Evolutionary conservation across 2,329 filamentous ascomycete genomes (phyloP).

Genomic region (Coniochaeta ligniaria): DNA sequence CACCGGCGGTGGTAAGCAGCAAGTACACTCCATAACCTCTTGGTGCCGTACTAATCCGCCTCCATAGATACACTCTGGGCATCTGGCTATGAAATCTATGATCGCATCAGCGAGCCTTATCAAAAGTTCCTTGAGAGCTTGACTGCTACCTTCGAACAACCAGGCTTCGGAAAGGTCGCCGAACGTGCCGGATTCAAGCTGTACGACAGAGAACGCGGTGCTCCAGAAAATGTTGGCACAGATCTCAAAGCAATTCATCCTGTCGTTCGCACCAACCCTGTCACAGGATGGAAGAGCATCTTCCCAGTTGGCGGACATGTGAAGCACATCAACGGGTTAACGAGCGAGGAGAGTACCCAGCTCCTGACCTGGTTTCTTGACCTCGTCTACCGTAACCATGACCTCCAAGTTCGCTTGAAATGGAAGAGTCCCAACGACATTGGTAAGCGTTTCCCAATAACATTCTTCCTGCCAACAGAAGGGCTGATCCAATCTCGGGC

Average conservation of each 20-base stretch:
- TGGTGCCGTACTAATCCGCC: neutral
- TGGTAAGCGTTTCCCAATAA: conserved; percentile 16
- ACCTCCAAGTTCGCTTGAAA: conserved; percentile 39
- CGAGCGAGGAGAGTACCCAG: conserved; percentile 30
- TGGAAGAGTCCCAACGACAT: conserved; percentile 37
- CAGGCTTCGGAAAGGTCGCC: conserved; percentile 29
- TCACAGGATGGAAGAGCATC: conserved; percentile 56
- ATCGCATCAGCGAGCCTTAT: conserved; percentile 37
- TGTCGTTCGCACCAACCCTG: conserved; percentile 53
- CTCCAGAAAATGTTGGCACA: conserved; percentile 45
- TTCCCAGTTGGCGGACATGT: conserved; percentile 34
- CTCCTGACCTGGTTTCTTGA: conserved; percentile 33
- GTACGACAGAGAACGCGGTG: conserved; percentile 39
- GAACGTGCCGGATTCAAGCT: conserved; percentile 31
- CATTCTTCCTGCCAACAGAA: neutral
- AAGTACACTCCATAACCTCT: neutral
- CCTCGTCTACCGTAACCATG: conserved; percentile 37
- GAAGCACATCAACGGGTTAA: conserved; percentile 34
- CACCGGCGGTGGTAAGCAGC: conserved; percentile 23
- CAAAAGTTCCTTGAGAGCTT: conserved; percentile 39
- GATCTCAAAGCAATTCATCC: conserved; percentile 45
- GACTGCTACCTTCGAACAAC: conserved; percentile 35
- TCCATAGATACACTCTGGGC: conserved; percentile 34
- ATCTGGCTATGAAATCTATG: conserved; percentile 39
- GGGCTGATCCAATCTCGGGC: neutral